Base-by-base conservation (phyloP, 805 yeast species). In the Tetrapisispora taiwanensis region DNA sequence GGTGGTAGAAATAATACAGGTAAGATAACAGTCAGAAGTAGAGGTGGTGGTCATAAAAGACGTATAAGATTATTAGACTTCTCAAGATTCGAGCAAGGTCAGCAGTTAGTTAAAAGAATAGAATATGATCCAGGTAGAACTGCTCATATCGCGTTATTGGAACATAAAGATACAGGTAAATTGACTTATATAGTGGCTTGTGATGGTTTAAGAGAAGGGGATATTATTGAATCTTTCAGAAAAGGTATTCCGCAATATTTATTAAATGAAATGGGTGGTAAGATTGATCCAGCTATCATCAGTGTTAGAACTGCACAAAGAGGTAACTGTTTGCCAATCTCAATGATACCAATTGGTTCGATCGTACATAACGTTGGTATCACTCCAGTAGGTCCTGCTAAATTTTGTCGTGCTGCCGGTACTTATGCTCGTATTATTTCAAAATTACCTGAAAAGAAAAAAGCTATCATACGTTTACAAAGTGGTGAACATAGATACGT, bases 51-150 rank as follows among this genome's bases (percentile, higher is more conserved):
- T 30, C 92, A 84, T 63, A 85, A 84, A 64, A 81, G 90, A 58
- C 78, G 98, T 65, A 73, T 85, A 33, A 77, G 98, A 56, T 63
- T 85, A 30, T 74, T 92, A 19, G 98, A 92, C 65, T 81, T 80
- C 56, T 68, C 71, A 54, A 76, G 98, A 58, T 56, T 62, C 33
- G 73, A 62, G 3, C 66, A 79, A 1, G 97, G 97, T 24, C 74
- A 73, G 36, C 92, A 86, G 55, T 73, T 75, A 28, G 97, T 92
- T 19, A 68, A 79, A 50, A 74, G 98, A 62, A 85, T 92, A 47
- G 98, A 92, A 65, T 87, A 87, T 60, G 98, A 92, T 66, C 98
- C 98, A 40, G 84, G 84, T 56, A 78, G 98, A 71, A 76, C 94
- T 3, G 82, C 92, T 7, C 98, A 92, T 66, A 83, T 92, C 62